Evolutionary conservation across 2,329 filamentous ascomycete genomes (phyloP).

Genomic region (Aureobasidium lini): DNA sequence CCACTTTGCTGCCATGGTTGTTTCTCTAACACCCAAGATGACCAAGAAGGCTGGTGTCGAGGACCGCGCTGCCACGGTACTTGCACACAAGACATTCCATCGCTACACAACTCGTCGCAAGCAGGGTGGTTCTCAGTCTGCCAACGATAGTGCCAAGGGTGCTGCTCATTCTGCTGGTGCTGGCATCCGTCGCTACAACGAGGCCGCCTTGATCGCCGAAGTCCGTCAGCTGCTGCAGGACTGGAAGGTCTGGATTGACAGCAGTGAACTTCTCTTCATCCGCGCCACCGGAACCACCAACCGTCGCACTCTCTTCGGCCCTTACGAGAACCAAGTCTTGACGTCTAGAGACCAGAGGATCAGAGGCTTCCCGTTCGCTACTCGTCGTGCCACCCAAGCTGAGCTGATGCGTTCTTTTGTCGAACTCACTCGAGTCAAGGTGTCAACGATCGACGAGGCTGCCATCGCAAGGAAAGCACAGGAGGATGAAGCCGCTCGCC

Average conservation of each 20-base stretch:
- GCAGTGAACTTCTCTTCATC: constrained; percentile 77
- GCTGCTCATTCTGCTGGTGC: constrained; percentile 90
- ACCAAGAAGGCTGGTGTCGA: constrained; percentile 64
- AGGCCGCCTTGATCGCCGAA: constrained; percentile 81
- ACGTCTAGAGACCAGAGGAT: constrained; percentile 70
- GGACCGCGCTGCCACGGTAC: constrained; percentile 76
- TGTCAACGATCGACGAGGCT: constrained; percentile 61
- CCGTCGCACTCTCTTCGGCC: constrained; percentile 77
- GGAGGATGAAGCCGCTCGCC: constrained; percentile 21
- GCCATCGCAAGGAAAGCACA: constrained; percentile 33
- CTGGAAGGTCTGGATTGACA: constrained; percentile 82
- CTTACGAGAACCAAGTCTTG: constrained; percentile 82
- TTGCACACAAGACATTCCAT: constrained; percentile 97
- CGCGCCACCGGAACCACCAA: constrained; percentile 84
- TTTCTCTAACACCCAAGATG: constrained; percentile 75
- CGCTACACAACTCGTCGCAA: constrained; percentile 93
- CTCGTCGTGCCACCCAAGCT: constrained; percentile 80
- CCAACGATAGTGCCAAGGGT: constrained; percentile 90
- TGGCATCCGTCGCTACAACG: constrained; percentile 84
- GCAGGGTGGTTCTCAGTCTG: constrained; percentile 89
- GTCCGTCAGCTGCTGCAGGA: constrained; percentile 71
- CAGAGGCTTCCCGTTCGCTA: constrained; percentile 87
- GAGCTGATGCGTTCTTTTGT: constrained; percentile 93
- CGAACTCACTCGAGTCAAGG: constrained; percentile 84
- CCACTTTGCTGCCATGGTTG: constrained; percentile 94